Evolutionary conservation across 495 filamentous ascomycete species (phyloP), one percentile per base, ranked within the genome.

Genomic region (Glarea lozoyensis): DNA sequence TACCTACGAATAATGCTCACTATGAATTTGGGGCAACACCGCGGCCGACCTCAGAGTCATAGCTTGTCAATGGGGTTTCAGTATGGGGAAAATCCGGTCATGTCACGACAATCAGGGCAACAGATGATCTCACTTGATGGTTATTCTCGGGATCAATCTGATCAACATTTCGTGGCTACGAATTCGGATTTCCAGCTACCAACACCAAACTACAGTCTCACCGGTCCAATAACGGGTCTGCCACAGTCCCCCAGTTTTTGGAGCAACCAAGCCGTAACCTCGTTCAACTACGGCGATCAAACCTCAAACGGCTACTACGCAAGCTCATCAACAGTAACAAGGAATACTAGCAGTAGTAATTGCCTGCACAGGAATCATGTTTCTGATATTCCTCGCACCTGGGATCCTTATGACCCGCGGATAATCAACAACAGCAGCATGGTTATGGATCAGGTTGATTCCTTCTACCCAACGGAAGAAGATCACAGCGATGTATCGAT

Each of bases 21-120:
- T 25, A 55, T 55, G 52, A 34, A 55, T 48, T 23, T 38, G 24
- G 41, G 38, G 10, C 44, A 45, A 31, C 49, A 51, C 39, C 42
- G 40, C 15, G 43, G 40, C 19, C 36, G 20, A 0, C 29, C 34
- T 43, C 44, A 55, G 20, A 38, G 38, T 15, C 18, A 44, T 18
- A 35, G 45, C 41, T 36, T 52, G 30, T 32, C 44, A 16, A 24
- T 44, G 45, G 37, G 30, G 20, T 49, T 39, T 27, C 52, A 48
- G 24, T 43, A 55, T 49, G 23, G 19, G 20, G 45, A 45, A 11
- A 41, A 10, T 20, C 20, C 30, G 9, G 27, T 29, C 17, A 22
- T 41, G 17, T 25, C 42, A 30, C 20, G 25, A 22, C 48, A 46
- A 36, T 45, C 37, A 48, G 25, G 24, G 29, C 35, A 37, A 25